Evolutionary conservation across 306 rosid genomes (phyloP), one percentile per base, ranked within the genome.

Genomic region (Bauhinia variegata): DNA sequence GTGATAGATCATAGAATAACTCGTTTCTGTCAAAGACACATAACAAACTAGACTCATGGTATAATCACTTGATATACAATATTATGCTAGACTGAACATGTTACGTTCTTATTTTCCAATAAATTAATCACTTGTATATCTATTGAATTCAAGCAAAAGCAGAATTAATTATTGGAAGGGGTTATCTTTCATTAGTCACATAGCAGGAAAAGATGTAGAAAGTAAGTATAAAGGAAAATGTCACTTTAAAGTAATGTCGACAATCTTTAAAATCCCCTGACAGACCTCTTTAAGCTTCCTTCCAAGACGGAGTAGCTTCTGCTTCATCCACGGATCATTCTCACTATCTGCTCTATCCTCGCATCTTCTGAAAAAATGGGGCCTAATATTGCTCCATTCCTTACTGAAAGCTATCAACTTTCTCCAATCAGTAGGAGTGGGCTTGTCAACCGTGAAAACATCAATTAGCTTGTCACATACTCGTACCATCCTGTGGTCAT

Each of bases 381-480:
- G 92, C 62, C 92, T 83, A 8, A 93, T 79, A 55, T 33, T 76
- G 68, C 71, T 51, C 99, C 96, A 93, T 57, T 82, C 86, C 82
- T 68, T 88, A 73, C 97, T 93, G 72, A 90, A 93, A 75, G 95
- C 96, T 7, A 93, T 66, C 75, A 93, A 78, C 48, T 83, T 84
- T 71, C 96, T 86, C 98, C 97, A 93, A 61, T 93, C 95, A 11
- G 87, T 74, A 32, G 97, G 83, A 37, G 88, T 81, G 33, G 97
- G 88, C 77, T 89, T 93, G 73, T 93, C 99, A 38, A 90, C 93
- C 86, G 86, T 38, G 84, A 93, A 93, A 76, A 93, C 90, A 14
- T 79, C 97, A 77, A 90, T 93, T 13, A 93, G 86, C 79, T 93
- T 93, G 72, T 93, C 87, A 1, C 95, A 93, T 12, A 88, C 80